These are phyloP conservation scores for Exserohilum rostratum DNA, from an alignment of 2,329 filamentous ascomycete species.

Conservation along the genomic window DNA sequence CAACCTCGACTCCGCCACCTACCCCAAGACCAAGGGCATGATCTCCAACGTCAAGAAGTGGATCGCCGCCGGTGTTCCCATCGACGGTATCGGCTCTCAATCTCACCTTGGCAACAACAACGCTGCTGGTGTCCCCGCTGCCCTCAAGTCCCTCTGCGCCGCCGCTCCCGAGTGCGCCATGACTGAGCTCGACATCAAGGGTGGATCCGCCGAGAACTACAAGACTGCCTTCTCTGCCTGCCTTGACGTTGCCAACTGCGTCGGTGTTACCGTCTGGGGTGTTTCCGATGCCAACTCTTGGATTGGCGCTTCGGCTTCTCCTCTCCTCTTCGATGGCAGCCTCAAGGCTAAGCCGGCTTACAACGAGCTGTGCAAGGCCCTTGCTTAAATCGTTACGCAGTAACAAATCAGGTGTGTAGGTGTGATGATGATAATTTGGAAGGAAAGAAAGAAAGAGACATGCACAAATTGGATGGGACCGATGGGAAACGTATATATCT, in stretches of 20 bases:
- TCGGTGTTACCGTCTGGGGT: slow-evolving; percentile 70
- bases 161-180: slow-evolving; percentile 65
- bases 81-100: slow-evolving; percentile 69
- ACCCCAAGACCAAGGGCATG: slow-evolving; percentile 65
- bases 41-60: slow-evolving; percentile 67
- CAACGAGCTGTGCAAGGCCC: slow-evolving; percentile 32
- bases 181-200: slow-evolving; percentile 70
- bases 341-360: slow-evolving; percentile 52
- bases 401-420: neutral
- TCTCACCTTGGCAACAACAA: slow-evolving; percentile 56
- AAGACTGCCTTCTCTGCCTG: too few relatives aligned
- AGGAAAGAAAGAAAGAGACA: too few relatives aligned
- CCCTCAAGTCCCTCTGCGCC: slow-evolving; percentile 60
- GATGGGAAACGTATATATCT: too few relatives aligned
- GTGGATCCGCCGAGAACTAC: too few relatives aligned
- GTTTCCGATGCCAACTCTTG: slow-evolving; percentile 53
- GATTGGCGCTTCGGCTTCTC: slow-evolving; percentile 43
- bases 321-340: slow-evolving; percentile 52
- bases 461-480: too few relatives aligned
- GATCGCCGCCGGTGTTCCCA: slow-evolving; percentile 66
- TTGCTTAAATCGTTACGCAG: slow-evolving; percentile 10
- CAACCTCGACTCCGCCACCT: slow-evolving; percentile 64
- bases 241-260: slow-evolving; percentile 54
- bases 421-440: neutral
- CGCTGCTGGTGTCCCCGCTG: slow-evolving; percentile 50